Conservation (phyloP, 768 basidiomycete genomes). For the Dacryopinax primogenitus region DNA sequence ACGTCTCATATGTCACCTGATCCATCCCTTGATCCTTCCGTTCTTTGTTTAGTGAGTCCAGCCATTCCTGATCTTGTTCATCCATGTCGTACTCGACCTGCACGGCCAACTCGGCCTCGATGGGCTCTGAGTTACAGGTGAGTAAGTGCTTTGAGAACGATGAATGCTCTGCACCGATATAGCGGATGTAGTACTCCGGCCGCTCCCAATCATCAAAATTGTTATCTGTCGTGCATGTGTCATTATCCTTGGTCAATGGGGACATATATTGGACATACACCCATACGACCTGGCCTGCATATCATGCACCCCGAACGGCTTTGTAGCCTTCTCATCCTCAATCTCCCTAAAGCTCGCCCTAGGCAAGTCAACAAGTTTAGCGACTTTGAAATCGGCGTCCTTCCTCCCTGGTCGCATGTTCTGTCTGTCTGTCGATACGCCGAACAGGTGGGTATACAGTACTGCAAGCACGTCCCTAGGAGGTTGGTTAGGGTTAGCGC, state of each 20-base stretch:
- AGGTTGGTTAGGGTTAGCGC: slow-evolving; percentile 9
- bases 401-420: background rate
- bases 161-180: slow-evolving; percentile 56
- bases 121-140: slow-evolving; percentile 49
- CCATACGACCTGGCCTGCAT: slow-evolving; percentile 54
- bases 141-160: slow-evolving; percentile 3
- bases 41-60: slow-evolving; percentile 70
- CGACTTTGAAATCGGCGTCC: background rate
- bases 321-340: slow-evolving; percentile 47
- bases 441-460: background rate
- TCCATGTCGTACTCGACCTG: slow-evolving; percentile 99
- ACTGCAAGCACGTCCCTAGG: background rate
- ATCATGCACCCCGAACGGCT: slow-evolving; percentile 53
- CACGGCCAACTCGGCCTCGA: slow-evolving; percentile 79
- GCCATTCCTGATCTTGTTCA: slow-evolving; percentile 97
- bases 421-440: background rate
- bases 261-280: slow-evolving; percentile 33
- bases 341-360: slow-evolving; percentile 33
- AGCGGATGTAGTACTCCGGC: slow-evolving; percentile 79
- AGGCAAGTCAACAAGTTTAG: background rate
- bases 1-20: slow-evolving; percentile 65
- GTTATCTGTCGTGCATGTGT: slow-evolving; percentile 32
- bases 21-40: slow-evolving; percentile 63
- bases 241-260: slow-evolving; percentile 2
- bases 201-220: slow-evolving; percentile 58